Evolutionary conservation across 2,329 filamentous ascomycete species (phyloP).

Genomic region (Botryosphaeria dothidea): DNA sequence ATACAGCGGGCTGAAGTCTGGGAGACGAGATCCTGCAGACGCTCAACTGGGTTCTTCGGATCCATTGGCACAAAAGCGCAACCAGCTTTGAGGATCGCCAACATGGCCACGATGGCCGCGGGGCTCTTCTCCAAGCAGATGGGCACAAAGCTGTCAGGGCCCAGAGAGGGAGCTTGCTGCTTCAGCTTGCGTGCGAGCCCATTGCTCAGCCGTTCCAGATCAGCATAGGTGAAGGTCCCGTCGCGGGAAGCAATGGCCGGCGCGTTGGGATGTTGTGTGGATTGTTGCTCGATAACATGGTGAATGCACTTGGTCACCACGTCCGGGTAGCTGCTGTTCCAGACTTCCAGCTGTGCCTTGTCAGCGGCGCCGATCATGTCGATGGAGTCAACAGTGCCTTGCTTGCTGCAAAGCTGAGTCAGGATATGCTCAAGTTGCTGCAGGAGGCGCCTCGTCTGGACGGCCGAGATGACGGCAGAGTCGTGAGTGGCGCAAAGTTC

Average conservation of each 20-base stretch:
- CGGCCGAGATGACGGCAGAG: too few relatives aligned
- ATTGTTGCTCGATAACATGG: background rate
- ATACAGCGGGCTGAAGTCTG: background rate
- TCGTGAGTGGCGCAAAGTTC: too few relatives aligned
- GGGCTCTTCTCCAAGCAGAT: constrained; percentile 36
- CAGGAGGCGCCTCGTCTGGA: too few relatives aligned
- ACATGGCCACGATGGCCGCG: constrained; percentile 37
- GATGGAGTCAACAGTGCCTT: too few relatives aligned
- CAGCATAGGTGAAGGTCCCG: background rate
- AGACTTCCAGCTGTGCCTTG: too few relatives aligned
- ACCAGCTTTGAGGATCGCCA: constrained; percentile 39
- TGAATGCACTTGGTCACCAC: background rate
- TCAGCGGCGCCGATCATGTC: too few relatives aligned
- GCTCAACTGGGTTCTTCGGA: background rate
- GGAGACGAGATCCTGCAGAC: background rate
- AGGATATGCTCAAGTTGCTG: too few relatives aligned
- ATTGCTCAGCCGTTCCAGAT: background rate
- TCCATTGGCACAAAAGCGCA: constrained; percentile 1
- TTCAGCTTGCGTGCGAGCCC: background rate
- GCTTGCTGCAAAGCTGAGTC: too few relatives aligned
- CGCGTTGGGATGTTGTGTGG: background rate
- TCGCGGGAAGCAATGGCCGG: background rate
- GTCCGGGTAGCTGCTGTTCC: too few relatives aligned
- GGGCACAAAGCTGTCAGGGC: background rate
- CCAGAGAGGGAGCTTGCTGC: background rate